These are phyloP conservation scores for Astrothelium macrocarpum DNA, from an alignment of 495 filamentous ascomycete genomes.

Conservation along the genomic window DNA sequence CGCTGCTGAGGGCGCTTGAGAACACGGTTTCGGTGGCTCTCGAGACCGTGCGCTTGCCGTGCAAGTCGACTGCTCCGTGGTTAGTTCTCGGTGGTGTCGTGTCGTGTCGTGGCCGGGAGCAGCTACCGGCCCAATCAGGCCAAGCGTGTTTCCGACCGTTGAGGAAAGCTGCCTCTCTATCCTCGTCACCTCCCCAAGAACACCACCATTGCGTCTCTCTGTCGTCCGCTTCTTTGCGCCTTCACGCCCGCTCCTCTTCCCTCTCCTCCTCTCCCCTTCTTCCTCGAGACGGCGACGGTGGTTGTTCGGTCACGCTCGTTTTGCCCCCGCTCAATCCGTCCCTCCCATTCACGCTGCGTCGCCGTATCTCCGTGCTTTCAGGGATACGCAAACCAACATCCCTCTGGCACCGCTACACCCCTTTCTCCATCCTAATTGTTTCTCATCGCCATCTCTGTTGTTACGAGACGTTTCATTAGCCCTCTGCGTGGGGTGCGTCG, in stretches of 20 bases:
- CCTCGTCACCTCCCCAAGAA: neutral
- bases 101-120: neutral
- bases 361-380: constrained; percentile 2
- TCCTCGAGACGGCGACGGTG: neutral
- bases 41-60: neutral
- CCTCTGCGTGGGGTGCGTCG: neutral
- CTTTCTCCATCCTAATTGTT: neutral
- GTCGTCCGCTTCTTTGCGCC: neutral
- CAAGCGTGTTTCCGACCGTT: constrained; percentile 2
- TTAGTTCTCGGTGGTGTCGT: too few relatives aligned
- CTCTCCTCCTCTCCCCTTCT: neutral
- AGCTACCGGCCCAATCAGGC: neutral
- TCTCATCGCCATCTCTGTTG: neutral
- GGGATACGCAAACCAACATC: neutral
- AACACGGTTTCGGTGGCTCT: neutral
- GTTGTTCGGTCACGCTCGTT: constrained; percentile 5
- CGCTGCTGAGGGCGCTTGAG: too few relatives aligned
- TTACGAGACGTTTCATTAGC: neutral
- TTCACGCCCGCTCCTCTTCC: neutral
- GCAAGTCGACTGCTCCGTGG: too few relatives aligned
- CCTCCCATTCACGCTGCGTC: neutral
- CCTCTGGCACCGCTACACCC: neutral
- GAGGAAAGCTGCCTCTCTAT: constrained; percentile 2
- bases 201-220: neutral
- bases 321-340: neutral